Percentiles rank a stretch among this genome's conserved stretches.
phyloP scores from a whole-genome alignment of 306 rosid genomes.

The Vicia faba region DNA sequence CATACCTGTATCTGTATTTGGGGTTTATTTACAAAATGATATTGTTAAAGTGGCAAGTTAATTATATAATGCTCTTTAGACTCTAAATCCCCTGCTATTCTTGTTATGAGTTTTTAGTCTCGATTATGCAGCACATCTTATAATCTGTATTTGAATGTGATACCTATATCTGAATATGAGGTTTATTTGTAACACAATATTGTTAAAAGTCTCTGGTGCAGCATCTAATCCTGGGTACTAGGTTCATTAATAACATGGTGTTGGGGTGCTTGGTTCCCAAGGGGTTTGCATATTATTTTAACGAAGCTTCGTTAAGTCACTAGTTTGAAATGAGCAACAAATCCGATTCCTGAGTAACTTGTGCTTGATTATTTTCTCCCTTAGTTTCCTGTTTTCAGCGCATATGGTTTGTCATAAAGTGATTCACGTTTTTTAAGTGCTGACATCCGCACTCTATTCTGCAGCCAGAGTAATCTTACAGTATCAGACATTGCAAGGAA shows the following conservation, averaged over 20 bases:
- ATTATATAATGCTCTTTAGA: not conserved
- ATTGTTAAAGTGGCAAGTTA: not conserved
- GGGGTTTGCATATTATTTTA: conserved; percentile 17
- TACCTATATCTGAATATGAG: conserved; percentile 15
- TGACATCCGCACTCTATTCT: conserved; percentile 34
- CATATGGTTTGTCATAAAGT: conserved; percentile 17
- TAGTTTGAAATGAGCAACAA: conserved; percentile 4
- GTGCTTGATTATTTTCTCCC: conserved; percentile 20
- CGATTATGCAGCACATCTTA: conserved; percentile 30
- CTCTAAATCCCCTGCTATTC: conserved; percentile 1
- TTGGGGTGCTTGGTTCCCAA: conserved; percentile 19
- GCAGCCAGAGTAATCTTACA: conserved; percentile 77
- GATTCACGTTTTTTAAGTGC: not conserved
- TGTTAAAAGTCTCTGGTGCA: conserved; percentile 17
- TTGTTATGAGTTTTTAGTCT: not conserved
- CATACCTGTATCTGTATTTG: conserved; percentile 9
- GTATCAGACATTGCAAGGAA: conserved; percentile 90
- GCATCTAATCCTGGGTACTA: conserved; percentile 13
- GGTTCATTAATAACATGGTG: not conserved
- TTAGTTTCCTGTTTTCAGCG: conserved; percentile 16
- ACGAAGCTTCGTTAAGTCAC: conserved; percentile 9
- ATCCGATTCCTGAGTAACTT: conserved; percentile 11
- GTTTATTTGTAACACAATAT: conserved; percentile 15
- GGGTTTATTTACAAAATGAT: conserved; percentile 21
- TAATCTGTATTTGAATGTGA: conserved; percentile 8